Conservation (phyloP, 345 rosid genomes). For the Euclidium syriacum region DNA sequence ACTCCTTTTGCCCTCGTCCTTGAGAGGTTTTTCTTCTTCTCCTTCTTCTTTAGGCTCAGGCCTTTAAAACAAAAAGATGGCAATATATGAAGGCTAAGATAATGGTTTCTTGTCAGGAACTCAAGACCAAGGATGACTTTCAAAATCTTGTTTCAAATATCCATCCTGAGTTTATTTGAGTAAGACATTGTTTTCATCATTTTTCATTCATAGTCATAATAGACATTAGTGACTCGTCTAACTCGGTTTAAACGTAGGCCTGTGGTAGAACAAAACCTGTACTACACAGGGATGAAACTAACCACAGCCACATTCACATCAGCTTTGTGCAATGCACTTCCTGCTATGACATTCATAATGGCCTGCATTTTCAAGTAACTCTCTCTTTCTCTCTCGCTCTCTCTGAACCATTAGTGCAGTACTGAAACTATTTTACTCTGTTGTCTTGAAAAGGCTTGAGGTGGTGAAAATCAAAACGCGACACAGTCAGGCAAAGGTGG, state of each 20-base stretch:
- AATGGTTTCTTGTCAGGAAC: conserved; percentile 45
- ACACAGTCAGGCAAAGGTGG: conserved; percentile 70
- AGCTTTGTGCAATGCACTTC: conserved; percentile 62
- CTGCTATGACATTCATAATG: conserved; percentile 59
- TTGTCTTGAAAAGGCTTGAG: conserved; percentile 55
- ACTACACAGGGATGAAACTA: conserved; percentile 61
- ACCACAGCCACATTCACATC: conserved; percentile 71
- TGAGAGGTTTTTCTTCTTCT: conserved; percentile 39
- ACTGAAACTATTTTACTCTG: neutral
- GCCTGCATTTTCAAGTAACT: conserved; percentile 55
- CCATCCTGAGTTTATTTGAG: conserved; percentile 64
- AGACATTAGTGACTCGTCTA: neutral
- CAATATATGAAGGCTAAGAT: neutral
- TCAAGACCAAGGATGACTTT: conserved; percentile 66
- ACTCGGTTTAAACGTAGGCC: conserved; percentile 24
- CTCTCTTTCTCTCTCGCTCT: neutral
- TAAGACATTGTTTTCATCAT: conserved; percentile 25
- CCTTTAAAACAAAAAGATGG: neutral
- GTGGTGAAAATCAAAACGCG: conserved; percentile 45
- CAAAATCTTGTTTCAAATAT: conserved; percentile 53
- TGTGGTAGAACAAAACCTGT: conserved; percentile 39
- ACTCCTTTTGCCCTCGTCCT: conserved; percentile 71
- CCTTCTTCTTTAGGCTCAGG: neutral
- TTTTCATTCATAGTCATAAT: neutral
- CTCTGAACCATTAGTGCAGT: neutral